A percentile compares a stretch with the other conserved stretches of the same genome.
These are phyloP conservation scores for Botrytis porri DNA, from an alignment of 2,329 filamentous ascomycete species.

Conservation along the genomic window DNA sequence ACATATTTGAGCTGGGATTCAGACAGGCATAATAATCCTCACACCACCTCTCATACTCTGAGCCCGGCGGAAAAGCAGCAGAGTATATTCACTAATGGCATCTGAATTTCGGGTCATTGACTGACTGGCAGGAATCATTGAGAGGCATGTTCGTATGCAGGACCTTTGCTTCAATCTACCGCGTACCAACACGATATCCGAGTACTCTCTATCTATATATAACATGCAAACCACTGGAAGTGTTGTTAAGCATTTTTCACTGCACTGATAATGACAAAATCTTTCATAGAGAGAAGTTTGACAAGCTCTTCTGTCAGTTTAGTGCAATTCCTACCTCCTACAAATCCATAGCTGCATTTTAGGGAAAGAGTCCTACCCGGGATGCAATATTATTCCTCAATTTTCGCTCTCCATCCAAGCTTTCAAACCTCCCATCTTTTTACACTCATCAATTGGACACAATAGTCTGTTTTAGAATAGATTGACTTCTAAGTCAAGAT, in stretches of 20 bases:
- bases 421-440: background rate
- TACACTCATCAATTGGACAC: background rate
- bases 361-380: background rate
- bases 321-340: background rate
- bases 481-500: background rate
- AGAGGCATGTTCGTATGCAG: background rate
- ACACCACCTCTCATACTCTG: background rate
- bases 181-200: background rate
- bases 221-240: background rate
- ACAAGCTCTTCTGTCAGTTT: background rate
- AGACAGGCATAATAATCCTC: background rate
- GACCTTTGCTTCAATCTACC: background rate
- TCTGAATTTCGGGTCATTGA: background rate
- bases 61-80: background rate
- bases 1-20: background rate
- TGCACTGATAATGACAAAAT: background rate
- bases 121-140: background rate
- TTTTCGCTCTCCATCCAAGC: background rate
- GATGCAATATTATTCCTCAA: background rate
- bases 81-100: background rate
- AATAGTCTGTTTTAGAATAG: background rate
- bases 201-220: background rate
- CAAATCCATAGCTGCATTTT: rapidly evolving
- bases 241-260: background rate
- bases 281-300: background rate